A percentile compares a stretch with the other conserved stretches of the same genome.
Evolutionary conservation across 2,329 filamentous ascomycete species (phyloP).

Genomic region (Colletotrichum chrysophilum): DNA sequence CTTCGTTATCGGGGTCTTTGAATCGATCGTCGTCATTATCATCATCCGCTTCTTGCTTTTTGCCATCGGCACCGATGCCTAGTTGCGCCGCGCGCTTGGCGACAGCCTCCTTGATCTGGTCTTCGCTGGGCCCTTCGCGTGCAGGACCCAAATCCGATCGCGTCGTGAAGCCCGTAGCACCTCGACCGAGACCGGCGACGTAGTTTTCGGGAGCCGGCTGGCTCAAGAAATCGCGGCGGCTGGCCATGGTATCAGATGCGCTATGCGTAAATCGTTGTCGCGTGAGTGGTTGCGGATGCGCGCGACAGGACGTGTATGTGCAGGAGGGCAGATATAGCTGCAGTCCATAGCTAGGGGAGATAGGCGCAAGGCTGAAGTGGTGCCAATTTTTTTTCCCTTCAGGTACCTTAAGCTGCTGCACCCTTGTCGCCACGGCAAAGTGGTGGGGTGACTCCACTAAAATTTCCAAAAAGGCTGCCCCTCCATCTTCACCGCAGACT

Average conservation of each 20-base stretch:
- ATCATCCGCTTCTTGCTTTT: slow-evolving; percentile 73
- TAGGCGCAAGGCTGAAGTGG: slow-evolving; percentile 22
- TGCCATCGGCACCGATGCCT: slow-evolving; percentile 70
- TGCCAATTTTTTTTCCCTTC: slow-evolving; percentile 13
- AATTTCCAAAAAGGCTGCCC: slow-evolving; percentile 23
- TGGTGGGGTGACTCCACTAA: slow-evolving; percentile 17
- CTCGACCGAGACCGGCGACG: slow-evolving; percentile 95
- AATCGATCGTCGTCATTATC: slow-evolving; percentile 82
- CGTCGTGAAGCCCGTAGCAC: slow-evolving; percentile 97
- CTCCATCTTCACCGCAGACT: slow-evolving; percentile 22
- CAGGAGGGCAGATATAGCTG: neutral
- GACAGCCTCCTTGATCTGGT: slow-evolving; percentile 97
- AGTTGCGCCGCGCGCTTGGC: slow-evolving; percentile 90
- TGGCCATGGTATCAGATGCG: slow-evolving; percentile 48
- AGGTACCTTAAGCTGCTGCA: slow-evolving; percentile 1
- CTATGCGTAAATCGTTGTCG: neutral
- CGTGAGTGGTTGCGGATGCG: neutral
- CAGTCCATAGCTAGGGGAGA: neutral
- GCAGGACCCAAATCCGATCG: slow-evolving; percentile 95
- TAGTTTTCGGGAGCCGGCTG: slow-evolving; percentile 87
- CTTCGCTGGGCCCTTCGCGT: slow-evolving; percentile 92
- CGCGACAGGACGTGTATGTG: neutral
- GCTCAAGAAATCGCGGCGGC: slow-evolving; percentile 83
- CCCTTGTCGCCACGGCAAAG: slow-evolving; percentile 8
- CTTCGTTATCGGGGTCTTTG: slow-evolving; percentile 96